Evolutionary conservation across 306 rosid genomes (phyloP).

Genomic region (Hippophae gyantsensis): DNA sequence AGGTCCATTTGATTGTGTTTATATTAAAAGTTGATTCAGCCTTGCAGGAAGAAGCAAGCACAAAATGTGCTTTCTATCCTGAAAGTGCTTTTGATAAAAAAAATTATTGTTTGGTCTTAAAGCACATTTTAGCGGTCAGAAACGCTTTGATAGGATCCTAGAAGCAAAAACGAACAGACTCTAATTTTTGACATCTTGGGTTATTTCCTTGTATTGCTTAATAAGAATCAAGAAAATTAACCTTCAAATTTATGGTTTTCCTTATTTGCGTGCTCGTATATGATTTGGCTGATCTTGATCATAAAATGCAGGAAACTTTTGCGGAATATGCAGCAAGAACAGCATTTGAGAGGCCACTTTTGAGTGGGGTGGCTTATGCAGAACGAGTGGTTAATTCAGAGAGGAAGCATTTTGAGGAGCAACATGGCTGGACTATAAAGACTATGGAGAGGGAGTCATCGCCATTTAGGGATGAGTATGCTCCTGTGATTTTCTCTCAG

Average conservation of each 20-base stretch:
- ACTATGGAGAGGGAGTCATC: constrained; percentile 84
- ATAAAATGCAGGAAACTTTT: constrained; percentile 67
- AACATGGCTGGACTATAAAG: constrained; percentile 86
- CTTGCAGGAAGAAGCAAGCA: no score
- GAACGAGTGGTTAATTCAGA: constrained; percentile 68
- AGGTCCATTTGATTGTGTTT: no score
- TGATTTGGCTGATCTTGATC: constrained; percentile 5
- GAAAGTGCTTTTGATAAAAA: no score
- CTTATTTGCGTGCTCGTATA: background rate
- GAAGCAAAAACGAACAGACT: no score
- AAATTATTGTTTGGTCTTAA: no score
- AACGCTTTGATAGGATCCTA: no score
- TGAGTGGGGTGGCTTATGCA: constrained; percentile 96
- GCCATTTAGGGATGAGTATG: constrained; percentile 80
- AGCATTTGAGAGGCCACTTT: constrained; percentile 86
- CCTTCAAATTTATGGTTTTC: background rate
- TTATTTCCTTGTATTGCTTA: no score
- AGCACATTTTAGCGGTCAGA: no score
- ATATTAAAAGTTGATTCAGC: no score
- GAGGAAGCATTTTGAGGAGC: constrained; percentile 68
- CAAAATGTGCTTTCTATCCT: no score
- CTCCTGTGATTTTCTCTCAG: constrained; percentile 86
- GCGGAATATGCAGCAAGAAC: constrained; percentile 95
- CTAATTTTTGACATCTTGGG: no score
- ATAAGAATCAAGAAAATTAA: background rate